A percentile compares a stretch with the other conserved stretches of the same genome.
These are phyloP conservation scores for Myriosclerotinia curreyana DNA, from an alignment of 2,329 filamentous ascomycete genomes.

Conservation along the genomic window DNA sequence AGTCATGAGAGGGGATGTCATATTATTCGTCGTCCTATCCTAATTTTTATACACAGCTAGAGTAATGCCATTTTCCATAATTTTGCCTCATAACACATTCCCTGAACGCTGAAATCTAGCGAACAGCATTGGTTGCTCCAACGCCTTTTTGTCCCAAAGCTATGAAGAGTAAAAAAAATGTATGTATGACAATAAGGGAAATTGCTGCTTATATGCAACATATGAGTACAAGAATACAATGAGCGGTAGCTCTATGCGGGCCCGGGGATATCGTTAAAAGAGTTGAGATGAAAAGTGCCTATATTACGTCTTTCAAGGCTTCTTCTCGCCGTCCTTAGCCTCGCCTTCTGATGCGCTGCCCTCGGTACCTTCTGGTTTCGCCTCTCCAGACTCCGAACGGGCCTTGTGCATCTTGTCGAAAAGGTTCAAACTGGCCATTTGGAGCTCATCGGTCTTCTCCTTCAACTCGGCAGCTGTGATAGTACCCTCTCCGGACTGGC, in stretches of 20 bases:
- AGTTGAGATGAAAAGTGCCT: constrained; percentile 30
- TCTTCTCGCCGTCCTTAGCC: constrained; percentile 68
- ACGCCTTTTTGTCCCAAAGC: constrained; percentile 40
- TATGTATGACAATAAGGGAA: constrained; percentile 39
- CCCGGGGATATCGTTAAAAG: constrained; percentile 35
- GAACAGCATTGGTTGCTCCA: constrained; percentile 36
- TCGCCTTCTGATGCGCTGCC: constrained; percentile 54
- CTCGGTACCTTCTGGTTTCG: constrained; percentile 47
- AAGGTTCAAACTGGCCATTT: constrained; percentile 90
- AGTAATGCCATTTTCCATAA: constrained; percentile 36
- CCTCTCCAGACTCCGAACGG: constrained; percentile 63
- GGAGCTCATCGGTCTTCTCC: constrained; percentile 97
- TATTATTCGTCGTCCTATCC: constrained; percentile 52
- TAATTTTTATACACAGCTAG: constrained; percentile 42
- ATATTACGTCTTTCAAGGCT: constrained; percentile 51
- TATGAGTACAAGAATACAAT: constrained; percentile 40
- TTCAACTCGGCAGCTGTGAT: constrained; percentile 91
- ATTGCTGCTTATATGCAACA: constrained; percentile 39
- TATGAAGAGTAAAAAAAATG: constrained; percentile 35
- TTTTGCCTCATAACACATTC: constrained; percentile 34
- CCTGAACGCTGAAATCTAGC: constrained; percentile 33
- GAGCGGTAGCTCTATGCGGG: constrained; percentile 39
- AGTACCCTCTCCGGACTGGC: constrained; percentile 84
- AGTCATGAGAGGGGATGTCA: constrained; percentile 55
- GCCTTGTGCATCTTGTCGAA: constrained; percentile 99